Evolutionary conservation across 208 protist genomes (phyloP).

Genomic region (Acanthamoeba castellanii): DNA sequence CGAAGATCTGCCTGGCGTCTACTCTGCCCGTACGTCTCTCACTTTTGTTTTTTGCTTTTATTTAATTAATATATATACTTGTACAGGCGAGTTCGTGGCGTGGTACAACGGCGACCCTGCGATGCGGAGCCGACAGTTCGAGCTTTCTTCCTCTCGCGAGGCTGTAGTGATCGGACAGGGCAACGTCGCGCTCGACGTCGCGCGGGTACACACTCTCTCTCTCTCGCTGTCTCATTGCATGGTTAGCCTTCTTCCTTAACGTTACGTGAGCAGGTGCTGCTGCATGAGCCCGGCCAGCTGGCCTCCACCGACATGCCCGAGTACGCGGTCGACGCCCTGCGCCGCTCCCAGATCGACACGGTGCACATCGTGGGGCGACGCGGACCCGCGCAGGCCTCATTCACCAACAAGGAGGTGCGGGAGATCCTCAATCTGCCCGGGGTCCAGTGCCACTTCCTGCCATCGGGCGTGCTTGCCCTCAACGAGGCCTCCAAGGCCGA

Average conservation of each 20-base stretch:
- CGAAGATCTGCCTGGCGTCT: conserved; percentile 32
- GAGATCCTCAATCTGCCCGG: conserved; percentile 86
- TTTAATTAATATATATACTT: neutral
- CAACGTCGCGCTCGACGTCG: conserved; percentile 97
- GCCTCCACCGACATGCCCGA: conserved; percentile 94
- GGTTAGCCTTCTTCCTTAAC: no score
- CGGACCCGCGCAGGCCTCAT: conserved; percentile 93
- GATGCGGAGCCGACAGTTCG: conserved; percentile 17
- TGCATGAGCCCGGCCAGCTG: conserved; percentile 90
- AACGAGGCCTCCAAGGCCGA: conserved; percentile 57
- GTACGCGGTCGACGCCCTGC: conserved; percentile 91
- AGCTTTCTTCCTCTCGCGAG: neutral
- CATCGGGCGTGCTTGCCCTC: neutral
- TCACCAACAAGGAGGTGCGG: conserved; percentile 97
- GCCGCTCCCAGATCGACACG: conserved; percentile 88
- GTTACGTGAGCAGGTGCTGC: conserved; percentile 79
- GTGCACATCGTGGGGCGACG: conserved; percentile 93
- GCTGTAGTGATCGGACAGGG: conserved; percentile 94
- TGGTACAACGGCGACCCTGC: conserved; percentile 97
- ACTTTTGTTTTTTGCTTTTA: no score
- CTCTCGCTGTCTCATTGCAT: neutral
- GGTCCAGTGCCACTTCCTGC: conserved; percentile 32
- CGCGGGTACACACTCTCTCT: conserved; percentile 87
- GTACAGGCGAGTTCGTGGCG: conserved; percentile 92
- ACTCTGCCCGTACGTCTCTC: conserved; percentile 45